Base-by-base conservation (phyloP, 2,329 filamentous ascomycete genomes). In the Stagonosporopsis cucurbitacearum region DNA sequence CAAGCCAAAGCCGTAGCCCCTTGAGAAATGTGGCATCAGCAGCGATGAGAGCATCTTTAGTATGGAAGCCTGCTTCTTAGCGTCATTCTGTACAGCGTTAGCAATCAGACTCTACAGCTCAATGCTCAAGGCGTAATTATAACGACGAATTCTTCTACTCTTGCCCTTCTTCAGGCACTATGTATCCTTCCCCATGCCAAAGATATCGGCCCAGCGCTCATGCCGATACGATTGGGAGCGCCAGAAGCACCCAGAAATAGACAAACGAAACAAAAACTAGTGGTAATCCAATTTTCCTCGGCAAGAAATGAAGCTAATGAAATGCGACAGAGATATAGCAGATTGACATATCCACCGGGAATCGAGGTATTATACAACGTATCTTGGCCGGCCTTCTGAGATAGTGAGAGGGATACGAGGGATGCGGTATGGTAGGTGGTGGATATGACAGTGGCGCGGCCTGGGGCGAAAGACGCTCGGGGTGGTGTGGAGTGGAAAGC, bases 311-410 rank as follows among this genome's bases (percentile, higher is more conserved):
- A 50, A 46, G 41, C 19, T 25, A 37, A 50, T 30, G 37, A 47
- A 33, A 54, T 32, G 15, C 6, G 22, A 36, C 17, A 37, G 43
- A 41, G 43, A 53, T 41, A 37, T 25, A 35, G 23, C 28, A 53
- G 17, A 25, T 36, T 20, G 42, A 43, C 37, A 56, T 51, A 51
- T 51, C 53, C 53, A 56, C 53, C 47, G 54, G 54, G 54, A 57
- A 57, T 57, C 54, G 54, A 57, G 54, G 44, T 57, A 57, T 57
- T 57, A 57, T 57, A 53, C 54, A 57, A 57, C 54, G 54, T 57
- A 57, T 57, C 54, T 37, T 46, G 54, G 37, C 54, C 54, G 49
- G 54, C 54, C 49, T 53, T 48, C 44, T 52, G 54, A 53, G n/a
- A 53, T 53, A 57, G 19, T 43, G n/a, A 55, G 44, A 57, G 54